Percentiles rank a stretch among this genome's conserved stretches.
Conservation (phyloP, 2,329 filamentous ascomycete species). For the Hymenoscyphus scutula region DNA sequence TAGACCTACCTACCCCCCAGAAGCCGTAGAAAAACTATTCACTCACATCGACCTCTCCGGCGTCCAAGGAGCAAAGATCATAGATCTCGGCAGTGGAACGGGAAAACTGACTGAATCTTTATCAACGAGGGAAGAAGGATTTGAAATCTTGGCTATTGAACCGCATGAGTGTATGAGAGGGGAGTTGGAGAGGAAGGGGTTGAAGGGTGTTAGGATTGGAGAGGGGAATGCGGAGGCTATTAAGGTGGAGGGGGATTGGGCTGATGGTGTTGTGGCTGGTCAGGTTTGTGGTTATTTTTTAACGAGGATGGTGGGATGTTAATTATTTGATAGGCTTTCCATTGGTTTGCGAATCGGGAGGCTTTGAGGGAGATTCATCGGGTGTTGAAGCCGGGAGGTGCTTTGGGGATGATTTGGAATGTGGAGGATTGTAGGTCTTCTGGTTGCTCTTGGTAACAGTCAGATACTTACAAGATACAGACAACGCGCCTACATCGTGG, state of each 20-base stretch:
- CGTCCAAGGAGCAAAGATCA: slow-evolving; percentile 46
- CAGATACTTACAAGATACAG: slow-evolving; percentile 38
- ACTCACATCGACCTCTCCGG: slow-evolving; percentile 50
- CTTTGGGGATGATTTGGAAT: slow-evolving; percentile 71
- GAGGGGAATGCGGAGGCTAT: slow-evolving; percentile 59
- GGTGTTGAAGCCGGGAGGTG: slow-evolving; percentile 57
- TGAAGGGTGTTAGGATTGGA: slow-evolving; percentile 46
- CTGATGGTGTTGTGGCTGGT: slow-evolving; percentile 56
- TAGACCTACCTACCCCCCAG: slow-evolving; percentile 63
- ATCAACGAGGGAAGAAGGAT: slow-evolving; percentile 56
- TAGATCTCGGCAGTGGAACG: slow-evolving; percentile 67
- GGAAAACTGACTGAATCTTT: slow-evolving; percentile 69
- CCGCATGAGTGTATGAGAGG: slow-evolving; percentile 65
- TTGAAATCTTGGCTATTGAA: slow-evolving; percentile 59
- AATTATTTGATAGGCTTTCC: slow-evolving; percentile 44
- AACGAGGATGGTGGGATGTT: not conserved
- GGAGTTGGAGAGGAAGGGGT: slow-evolving; percentile 55
- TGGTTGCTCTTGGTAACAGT: not conserved
- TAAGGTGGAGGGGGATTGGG: slow-evolving; percentile 54
- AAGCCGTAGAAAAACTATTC: slow-evolving; percentile 59
- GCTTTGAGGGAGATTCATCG: slow-evolving; percentile 65
- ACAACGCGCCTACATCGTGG: slow-evolving; percentile 62
- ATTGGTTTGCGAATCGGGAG: slow-evolving; percentile 62
- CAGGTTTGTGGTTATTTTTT: slow-evolving; percentile 12
- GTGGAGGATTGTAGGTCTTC: slow-evolving; percentile 62